Evolutionary conservation across 768 basidiomycete genomes (phyloP).

Genomic region (Lactarius vividus): DNA sequence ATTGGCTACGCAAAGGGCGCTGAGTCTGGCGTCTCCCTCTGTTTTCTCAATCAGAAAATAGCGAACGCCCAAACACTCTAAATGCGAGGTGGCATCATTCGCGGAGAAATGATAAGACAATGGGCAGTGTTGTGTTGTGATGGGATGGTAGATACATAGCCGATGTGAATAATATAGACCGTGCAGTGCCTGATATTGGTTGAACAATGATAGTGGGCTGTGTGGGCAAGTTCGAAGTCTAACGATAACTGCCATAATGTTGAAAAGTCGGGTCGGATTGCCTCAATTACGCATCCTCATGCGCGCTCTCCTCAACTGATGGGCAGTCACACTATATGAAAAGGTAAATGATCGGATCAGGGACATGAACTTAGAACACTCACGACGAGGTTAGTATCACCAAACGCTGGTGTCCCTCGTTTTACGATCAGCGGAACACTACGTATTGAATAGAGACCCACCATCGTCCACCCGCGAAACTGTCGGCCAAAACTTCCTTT

Average conservation of each 20-base stretch:
- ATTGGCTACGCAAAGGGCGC: not conserved
- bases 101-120: not conserved
- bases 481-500: slow-evolving; percentile 97
- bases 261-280: slow-evolving; percentile 20
- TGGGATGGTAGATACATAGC: slow-evolving; percentile 31
- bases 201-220: slow-evolving; percentile 47
- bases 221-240: slow-evolving; percentile 48
- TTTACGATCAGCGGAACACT: slow-evolving; percentile 16
- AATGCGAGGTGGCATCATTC: not conserved
- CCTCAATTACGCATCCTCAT: slow-evolving; percentile 32
- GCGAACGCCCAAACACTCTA: not conserved
- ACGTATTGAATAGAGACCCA: slow-evolving; percentile 40
- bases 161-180: slow-evolving; percentile 3
- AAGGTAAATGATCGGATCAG: slow-evolving; percentile 17
- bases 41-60: not conserved
- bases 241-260: slow-evolving; percentile 40
- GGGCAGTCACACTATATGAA: slow-evolving; percentile 76
- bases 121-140: not conserved
- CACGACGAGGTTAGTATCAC: slow-evolving; percentile 87
- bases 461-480: slow-evolving; percentile 92
- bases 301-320: slow-evolving; percentile 74
- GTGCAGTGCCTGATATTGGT: slow-evolving; percentile 49
- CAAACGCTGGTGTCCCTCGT: slow-evolving; percentile 60
- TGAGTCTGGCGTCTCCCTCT: not conserved
- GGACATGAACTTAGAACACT: slow-evolving; percentile 36